Base-by-base conservation (phyloP, 352 stramenopile species). In the Pythium sp. region DNA sequence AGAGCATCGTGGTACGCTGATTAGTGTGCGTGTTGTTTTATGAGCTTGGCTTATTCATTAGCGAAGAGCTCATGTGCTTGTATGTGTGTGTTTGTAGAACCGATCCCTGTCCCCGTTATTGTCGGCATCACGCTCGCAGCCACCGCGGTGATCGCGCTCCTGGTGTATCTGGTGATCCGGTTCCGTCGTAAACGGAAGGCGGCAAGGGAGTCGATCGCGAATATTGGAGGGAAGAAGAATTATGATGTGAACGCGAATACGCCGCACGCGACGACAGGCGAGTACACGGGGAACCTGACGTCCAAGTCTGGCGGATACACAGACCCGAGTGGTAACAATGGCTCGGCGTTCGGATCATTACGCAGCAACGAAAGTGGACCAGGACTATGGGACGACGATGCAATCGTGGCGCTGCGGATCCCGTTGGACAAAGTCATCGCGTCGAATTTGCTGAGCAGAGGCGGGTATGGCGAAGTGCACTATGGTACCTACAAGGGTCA, bases 71-170 rank as follows among this genome's bases (percentile, higher is more conserved):
- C 22, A 58, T 24, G 15, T 18, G 11, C 7, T 20, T 32, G 51
- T 11, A 8, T 46, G 12, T 22, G 1, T 60, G 38, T 60, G 26
- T 49, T 26, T 43, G 18, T 26, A 22, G n/a, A 41, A 18, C 28
- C 28, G 20, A 2, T 5, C 7, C 3, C 56, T 8, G 56, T 62
- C 30, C 28, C n/a, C 9, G 14, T 6, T 4, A 26, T 62, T 20
- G 32, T 28, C 18, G 56, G 32, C 28, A 62, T 62, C 9, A 62
- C 56, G 18, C 56, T 62, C 9, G 56, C 56, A 5, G 56, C 20
- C 14, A 30, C 56, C 20, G 56, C 30, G 14, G 20, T 7, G 20
- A 62, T 62, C 34, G 20, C 18, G 56, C 56, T 62, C 20, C 9
- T 62, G 8, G 28, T 62, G 11, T 46, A 47, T 2, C 15, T 62